Conservation (phyloP, 352 stramenopile genomes). For the Phytophthora nicotianae region DNA sequence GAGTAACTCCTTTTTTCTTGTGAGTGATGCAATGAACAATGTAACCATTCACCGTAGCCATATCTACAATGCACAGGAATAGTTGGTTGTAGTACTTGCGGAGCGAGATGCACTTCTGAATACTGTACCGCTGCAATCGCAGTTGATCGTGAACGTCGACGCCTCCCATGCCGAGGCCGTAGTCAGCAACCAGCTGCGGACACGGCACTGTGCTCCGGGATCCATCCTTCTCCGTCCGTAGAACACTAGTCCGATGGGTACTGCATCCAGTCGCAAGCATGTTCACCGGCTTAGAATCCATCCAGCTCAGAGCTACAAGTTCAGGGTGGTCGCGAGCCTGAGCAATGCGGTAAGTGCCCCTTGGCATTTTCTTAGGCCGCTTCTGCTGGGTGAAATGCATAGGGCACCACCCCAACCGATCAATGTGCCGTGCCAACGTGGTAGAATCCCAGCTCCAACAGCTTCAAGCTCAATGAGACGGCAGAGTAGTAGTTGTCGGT, state of each 20-base stretch:
- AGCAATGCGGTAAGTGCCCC: neutral
- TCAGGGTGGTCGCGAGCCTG: neutral
- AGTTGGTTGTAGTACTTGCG: conserved; percentile 32
- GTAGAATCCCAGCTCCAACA: neutral
- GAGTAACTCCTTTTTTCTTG: neutral
- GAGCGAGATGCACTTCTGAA: conserved; percentile 17
- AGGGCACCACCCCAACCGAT: neutral
- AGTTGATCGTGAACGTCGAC: conserved; percentile 25
- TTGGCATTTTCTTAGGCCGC: neutral
- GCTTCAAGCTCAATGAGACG: neutral
- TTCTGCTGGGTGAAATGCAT: neutral
- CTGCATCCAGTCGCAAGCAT: neutral
- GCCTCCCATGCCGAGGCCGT: conserved; percentile 14
- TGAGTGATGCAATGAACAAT: conserved; percentile 9
- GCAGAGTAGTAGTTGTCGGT: neutral
- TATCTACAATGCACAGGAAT: conserved; percentile 33
- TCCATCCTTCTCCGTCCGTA: neutral
- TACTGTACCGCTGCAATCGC: conserved; percentile 20
- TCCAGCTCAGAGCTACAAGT: neutral
- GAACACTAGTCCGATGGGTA: too few relatives aligned
- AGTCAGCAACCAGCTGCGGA: conserved; percentile 10
- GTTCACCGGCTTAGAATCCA: neutral
- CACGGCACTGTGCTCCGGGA: conserved; percentile 1
- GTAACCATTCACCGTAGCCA: conserved; percentile 22
- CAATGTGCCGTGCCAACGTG: neutral